phyloP scores from a whole-genome alignment of 2,329 filamentous ascomycete genomes.

The Aspergillus sergii region DNA sequence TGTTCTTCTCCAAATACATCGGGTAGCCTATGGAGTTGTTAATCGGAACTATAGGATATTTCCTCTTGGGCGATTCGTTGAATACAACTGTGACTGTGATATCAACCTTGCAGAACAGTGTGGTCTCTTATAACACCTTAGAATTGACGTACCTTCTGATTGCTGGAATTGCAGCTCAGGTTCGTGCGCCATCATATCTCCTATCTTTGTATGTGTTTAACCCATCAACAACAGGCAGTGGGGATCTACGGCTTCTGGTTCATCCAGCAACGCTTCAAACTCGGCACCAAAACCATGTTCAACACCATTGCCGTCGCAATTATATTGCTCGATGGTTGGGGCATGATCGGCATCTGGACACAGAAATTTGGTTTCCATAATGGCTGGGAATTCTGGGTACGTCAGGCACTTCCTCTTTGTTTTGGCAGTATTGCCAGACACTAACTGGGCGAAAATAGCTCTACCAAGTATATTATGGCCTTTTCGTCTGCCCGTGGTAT shows the following conservation, averaged over 20 bases:
- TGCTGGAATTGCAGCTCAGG: conserved; percentile 66
- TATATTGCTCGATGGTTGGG: conserved; percentile 61
- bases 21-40: not conserved
- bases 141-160: conserved; percentile 68
- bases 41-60: conserved; percentile 52
- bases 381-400: conserved; percentile 55
- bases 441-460: conserved; percentile 26
- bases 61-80: conserved; percentile 69
- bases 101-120: conserved; percentile 64
- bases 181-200: conserved; percentile 20
- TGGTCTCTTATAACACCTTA: conserved; percentile 67
- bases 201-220: no score
- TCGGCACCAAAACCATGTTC: conserved; percentile 70
- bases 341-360: conserved; percentile 63
- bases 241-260: conserved; percentile 66
- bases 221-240: conserved; percentile 34
- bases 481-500: conserved; percentile 71
- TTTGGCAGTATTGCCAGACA: not conserved
- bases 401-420: not conserved
- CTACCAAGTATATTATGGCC: conserved; percentile 61
- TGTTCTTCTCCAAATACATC: not conserved
- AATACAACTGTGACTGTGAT: conserved; percentile 73
- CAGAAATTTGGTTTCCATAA: conserved; percentile 57
- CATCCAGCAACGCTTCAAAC: conserved; percentile 60
- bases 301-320: conserved; percentile 64